Evolutionary conservation across 495 filamentous ascomycete genomes (phyloP), one percentile per base, ranked within the genome.

Genomic region (Penicillium odoratum): DNA sequence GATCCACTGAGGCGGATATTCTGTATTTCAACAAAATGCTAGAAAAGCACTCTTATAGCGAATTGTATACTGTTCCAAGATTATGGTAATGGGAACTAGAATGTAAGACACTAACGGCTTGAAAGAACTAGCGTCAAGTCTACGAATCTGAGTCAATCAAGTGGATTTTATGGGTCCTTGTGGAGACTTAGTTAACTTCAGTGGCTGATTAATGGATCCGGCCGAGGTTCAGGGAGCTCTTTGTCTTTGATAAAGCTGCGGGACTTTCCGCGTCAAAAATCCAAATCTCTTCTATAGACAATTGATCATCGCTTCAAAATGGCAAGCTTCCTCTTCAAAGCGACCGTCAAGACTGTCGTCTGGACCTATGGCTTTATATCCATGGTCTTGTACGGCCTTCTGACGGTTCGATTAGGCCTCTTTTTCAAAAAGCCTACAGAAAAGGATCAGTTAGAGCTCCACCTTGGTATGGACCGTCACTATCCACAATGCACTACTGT

Each of bases 321-420:
- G 71, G 66, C 43, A 38, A 31, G 53, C 28, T 43, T 43, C 33
- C 45, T 72, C 21, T 15, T 55, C 11, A 57, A 53, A 16, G 43
- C 45, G 29, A 46, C 76, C 25, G 53, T 50, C 48, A 50, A 53
- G 36, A 52, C 48, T n/a, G 34, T 67, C 8, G 51, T 60, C 6
- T 68, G 69, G 44, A 48, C 49, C 21, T 77, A 77, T 65, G 77
- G 77, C n/a, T 26, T 80, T 7, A 67, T 73, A 43, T 64, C 60
- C 11, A 18, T 78, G 33, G 2, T 67, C 29, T 40, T 70, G 4
- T 78, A 77, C 52, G 63, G 43, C 8, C 3, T 60, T 7, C 49
- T 66, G 4, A 61, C 70, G 30, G 55, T 71, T 2, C 47, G 15
- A 8, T 55, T 38, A 10, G 76, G 76, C 0, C 59, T 61, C 5